Evolutionary conservation across 352 stramenopile species (phyloP).

Genomic region (Pythium vanterpoolii): DNA sequence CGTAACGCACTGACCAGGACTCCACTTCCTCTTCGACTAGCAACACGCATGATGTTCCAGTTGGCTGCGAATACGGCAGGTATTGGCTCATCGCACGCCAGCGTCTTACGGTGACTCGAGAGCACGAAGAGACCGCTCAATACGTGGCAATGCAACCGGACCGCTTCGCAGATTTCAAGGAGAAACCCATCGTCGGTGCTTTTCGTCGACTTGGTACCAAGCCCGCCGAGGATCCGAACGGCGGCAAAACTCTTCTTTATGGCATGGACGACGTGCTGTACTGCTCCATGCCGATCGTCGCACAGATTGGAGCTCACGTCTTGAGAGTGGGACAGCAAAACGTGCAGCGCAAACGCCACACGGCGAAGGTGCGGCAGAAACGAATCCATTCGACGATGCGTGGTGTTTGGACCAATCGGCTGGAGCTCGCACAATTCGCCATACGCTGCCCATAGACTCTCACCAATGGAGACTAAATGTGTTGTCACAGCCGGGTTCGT

Average conservation of each 20-base stretch:
- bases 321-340: slow-evolving; percentile 33
- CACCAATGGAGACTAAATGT: neutral
- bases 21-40: slow-evolving; percentile 35
- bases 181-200: slow-evolving; percentile 29
- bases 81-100: slow-evolving; percentile 28
- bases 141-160: slow-evolving; percentile 47
- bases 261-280: slow-evolving; percentile 31
- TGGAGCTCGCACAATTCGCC: slow-evolving; percentile 4
- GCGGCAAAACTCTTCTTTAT: slow-evolving; percentile 46
- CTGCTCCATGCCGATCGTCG: slow-evolving; percentile 26
- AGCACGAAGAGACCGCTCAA: slow-evolving; percentile 42
- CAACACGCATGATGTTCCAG: slow-evolving; percentile 53
- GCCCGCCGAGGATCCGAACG: slow-evolving; percentile 48
- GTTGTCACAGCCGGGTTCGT: neutral
- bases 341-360: slow-evolving; percentile 33
- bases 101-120: neutral
- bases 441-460: slow-evolving; percentile 10
- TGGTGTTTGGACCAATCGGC: neutral
- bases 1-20: slow-evolving; percentile 42
- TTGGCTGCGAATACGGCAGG: slow-evolving; percentile 39
- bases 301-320: slow-evolving; percentile 28
- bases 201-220: slow-evolving; percentile 32
- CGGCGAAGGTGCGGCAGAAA: slow-evolving; percentile 8
- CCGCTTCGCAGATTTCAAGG: slow-evolving; percentile 35
- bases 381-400: neutral